Evolutionary conservation across 2,329 filamentous ascomycete species (phyloP).

Genomic region (Alternaria metachromatica): DNA sequence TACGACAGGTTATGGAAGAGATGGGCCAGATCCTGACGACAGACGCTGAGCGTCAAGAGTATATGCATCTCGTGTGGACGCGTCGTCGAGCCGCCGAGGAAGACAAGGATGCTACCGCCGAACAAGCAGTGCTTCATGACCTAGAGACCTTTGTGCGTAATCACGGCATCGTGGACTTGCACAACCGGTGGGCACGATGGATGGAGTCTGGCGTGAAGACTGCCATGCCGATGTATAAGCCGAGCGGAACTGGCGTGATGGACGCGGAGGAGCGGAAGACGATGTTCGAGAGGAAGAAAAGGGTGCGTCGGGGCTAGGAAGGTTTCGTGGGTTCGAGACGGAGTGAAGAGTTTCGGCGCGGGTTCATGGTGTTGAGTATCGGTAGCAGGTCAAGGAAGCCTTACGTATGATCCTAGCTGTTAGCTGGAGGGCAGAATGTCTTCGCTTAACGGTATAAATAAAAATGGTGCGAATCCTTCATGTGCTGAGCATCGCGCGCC

Average conservation of each 20-base stretch:
- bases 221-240: neutral
- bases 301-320: neutral
- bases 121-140: neutral
- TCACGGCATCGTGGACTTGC: constrained; percentile 1
- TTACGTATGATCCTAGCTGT: neutral
- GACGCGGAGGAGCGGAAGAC: neutral
- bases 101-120: neutral
- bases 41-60: neutral
- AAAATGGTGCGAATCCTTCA: neutral
- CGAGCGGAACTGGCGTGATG: neutral
- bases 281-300: neutral
- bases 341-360: neutral
- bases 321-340: too few species aligned
- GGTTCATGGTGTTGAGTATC: neutral
- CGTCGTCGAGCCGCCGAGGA: neutral
- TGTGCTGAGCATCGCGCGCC: too few species aligned
- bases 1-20: neutral
- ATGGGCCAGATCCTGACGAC: neutral
- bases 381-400: neutral
- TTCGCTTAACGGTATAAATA: neutral
- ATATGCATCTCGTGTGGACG: neutral
- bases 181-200: neutral
- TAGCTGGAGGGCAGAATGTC: neutral
- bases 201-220: neutral
- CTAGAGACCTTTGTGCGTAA: neutral